These are phyloP conservation scores for Ceratobasidium sp. DNA, from an alignment of 1,284 basidiomycete genomes.

Conservation along the genomic window DNA sequence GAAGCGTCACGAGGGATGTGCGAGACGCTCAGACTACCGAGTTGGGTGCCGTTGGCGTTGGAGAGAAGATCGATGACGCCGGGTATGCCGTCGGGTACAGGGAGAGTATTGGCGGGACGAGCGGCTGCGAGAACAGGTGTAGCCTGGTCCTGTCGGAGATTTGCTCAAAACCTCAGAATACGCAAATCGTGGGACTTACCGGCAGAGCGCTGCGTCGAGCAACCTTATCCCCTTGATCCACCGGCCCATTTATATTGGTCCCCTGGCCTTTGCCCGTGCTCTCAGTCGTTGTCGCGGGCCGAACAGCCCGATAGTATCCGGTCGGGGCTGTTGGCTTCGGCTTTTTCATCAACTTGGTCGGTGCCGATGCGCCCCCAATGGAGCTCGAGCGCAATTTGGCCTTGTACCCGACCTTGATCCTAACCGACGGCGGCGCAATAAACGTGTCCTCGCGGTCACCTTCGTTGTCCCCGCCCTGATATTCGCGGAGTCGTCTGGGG, in stretches of 20 bases:
- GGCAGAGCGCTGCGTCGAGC: background rate
- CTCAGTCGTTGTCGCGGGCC: background rate
- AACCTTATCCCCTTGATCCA: background rate
- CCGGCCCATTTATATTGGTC: background rate
- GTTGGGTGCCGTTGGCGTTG: background rate
- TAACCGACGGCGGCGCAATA: slow-evolving; percentile 1
- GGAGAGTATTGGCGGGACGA: background rate
- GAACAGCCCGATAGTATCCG: background rate
- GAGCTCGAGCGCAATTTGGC: background rate
- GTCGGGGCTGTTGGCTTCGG: background rate
- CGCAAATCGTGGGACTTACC: background rate
- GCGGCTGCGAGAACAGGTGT: background rate
- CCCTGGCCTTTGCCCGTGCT: too few relatives aligned
- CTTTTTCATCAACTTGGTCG: background rate
- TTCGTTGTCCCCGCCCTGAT: background rate
- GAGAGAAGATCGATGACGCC: slow-evolving; percentile 11
- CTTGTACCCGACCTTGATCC: background rate
- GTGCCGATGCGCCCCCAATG: background rate
- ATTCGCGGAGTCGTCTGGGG: background rate
- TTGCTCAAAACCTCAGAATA: background rate
- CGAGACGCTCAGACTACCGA: slow-evolving; percentile 14
- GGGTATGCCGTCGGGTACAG: background rate
- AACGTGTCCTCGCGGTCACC: background rate
- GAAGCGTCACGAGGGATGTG: background rate
- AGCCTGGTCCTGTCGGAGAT: background rate